Conservation (phyloP, 2,329 filamentous ascomycete species). For the Verticillium nonalfalfae region DNA sequence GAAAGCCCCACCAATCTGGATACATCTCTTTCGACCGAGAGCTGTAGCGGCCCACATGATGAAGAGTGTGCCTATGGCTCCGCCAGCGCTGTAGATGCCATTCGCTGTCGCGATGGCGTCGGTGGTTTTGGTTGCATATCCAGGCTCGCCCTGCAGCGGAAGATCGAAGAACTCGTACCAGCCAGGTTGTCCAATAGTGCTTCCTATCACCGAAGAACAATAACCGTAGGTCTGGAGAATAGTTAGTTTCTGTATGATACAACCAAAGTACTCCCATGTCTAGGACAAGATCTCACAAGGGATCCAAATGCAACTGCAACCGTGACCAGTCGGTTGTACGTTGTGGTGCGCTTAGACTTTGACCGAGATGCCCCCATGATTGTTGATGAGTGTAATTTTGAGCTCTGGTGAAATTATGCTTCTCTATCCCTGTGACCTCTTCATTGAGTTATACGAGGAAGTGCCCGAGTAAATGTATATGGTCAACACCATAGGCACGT, state of each 20-base stretch:
- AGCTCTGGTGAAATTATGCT: not conserved
- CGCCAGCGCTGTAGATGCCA: slow-evolving; percentile 40
- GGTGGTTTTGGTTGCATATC: slow-evolving; percentile 38
- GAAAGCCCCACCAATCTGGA: slow-evolving; percentile 36
- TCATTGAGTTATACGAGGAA: not conserved
- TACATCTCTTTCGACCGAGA: slow-evolving; percentile 35
- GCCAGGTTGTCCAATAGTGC: slow-evolving; percentile 45
- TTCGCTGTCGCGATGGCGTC: slow-evolving; percentile 41
- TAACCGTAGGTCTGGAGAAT: slow-evolving; percentile 40
- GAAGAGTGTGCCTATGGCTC: slow-evolving; percentile 37
- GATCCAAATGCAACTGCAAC: slow-evolving; percentile 26
- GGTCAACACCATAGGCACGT: not conserved
- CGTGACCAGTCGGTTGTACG: slow-evolving; percentile 26
- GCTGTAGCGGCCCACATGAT: slow-evolving; percentile 41
- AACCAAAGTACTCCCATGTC: not conserved
- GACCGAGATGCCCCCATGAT: not conserved
- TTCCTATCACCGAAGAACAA: slow-evolving; percentile 40
- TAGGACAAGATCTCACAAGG: slow-evolving; percentile 15
- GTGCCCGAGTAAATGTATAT: not conserved
- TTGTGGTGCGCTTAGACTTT: not conserved
- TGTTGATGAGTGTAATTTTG: too few relatives aligned
- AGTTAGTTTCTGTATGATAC: not conserved
- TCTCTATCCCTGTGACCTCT: not conserved
- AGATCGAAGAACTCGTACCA: slow-evolving; percentile 44
- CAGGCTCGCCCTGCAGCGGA: slow-evolving; percentile 31